Evolutionary conservation across 1,284 basidiomycete species (phyloP).

Genomic region (Vanrija pseudolonga): DNA sequence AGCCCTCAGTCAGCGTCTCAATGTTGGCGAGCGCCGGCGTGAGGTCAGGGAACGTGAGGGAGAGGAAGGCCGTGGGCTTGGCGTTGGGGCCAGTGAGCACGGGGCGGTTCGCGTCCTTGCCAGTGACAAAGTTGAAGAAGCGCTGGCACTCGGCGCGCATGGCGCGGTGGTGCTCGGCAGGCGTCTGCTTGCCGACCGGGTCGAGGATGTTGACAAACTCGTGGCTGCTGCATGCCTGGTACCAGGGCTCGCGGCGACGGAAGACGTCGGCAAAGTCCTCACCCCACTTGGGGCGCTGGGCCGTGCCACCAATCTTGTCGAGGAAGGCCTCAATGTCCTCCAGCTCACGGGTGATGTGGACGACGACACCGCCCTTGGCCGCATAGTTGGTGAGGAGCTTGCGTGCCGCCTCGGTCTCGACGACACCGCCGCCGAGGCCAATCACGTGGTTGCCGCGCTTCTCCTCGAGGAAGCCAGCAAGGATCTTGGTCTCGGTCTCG

Average conservation of each 20-base stretch:
- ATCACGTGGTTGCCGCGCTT: conserved; percentile 67
- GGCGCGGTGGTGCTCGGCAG: conserved; percentile 37
- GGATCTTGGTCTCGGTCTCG: conserved; percentile 57
- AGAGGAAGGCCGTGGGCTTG: conserved; percentile 80
- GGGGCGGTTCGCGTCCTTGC: conserved; percentile 63
- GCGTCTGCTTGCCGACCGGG: conserved; percentile 32
- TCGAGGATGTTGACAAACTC: conserved; percentile 70
- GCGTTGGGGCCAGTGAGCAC: conserved; percentile 42
- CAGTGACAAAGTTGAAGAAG: conserved; percentile 88
- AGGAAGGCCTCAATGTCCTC: conserved; percentile 75
- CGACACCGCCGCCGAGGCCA: conserved; percentile 91
- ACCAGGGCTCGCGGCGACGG: conserved; percentile 80
- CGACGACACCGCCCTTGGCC: conserved; percentile 60
- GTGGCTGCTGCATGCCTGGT: conserved; percentile 74
- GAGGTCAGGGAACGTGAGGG: conserved; percentile 86
- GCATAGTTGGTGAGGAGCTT: conserved; percentile 68
- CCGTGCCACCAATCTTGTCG: conserved; percentile 58
- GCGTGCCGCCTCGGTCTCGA: conserved; percentile 76
- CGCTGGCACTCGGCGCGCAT: conserved; percentile 44
- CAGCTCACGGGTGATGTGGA: conserved; percentile 67
- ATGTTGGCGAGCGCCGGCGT: conserved; percentile 66
- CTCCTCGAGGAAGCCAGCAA: conserved; percentile 61
- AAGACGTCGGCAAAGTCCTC: conserved; percentile 77
- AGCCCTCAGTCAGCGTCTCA: conserved; percentile 72
- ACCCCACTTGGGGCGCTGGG: conserved; percentile 76